phyloP scores from a whole-genome alignment of 2,329 filamentous ascomycete species.

The Neonectria hederae region DNA sequence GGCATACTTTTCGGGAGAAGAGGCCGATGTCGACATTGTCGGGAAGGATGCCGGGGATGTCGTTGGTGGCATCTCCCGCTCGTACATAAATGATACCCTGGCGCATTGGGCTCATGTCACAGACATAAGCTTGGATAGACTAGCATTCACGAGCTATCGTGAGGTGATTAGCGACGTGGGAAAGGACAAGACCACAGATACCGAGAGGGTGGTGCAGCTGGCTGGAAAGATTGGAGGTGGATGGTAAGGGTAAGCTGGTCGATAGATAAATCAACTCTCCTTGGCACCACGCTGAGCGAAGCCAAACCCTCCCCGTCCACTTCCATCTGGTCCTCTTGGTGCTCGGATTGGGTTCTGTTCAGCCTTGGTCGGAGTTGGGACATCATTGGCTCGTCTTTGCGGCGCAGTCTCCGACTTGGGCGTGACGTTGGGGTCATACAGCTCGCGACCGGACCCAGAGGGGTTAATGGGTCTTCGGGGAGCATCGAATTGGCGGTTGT shows the following conservation, averaged over 20 bases:
- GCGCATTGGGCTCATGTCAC: constrained; percentile 80
- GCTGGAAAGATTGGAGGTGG: constrained; percentile 92
- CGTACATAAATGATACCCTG: constrained; percentile 73
- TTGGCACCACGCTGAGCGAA: constrained; percentile 71
- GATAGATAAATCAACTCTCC: constrained; percentile 47
- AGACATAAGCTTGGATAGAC: constrained; percentile 73
- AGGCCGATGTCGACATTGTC: constrained; percentile 52
- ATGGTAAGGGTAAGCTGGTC: constrained; percentile 68
- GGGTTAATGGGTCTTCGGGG: constrained; percentile 39
- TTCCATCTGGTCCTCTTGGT: constrained; percentile 81
- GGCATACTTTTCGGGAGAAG: constrained; percentile 84
- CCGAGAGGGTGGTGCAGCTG: constrained; percentile 85
- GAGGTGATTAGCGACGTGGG: constrained; percentile 96
- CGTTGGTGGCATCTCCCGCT: constrained; percentile 73
- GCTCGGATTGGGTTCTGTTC: constrained; percentile 74
- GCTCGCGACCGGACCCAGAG: constrained; percentile 60
- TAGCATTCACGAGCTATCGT: constrained; percentile 88
- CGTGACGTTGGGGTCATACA: constrained; percentile 81
- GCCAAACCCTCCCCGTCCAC: constrained; percentile 80
- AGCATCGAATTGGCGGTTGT: constrained; percentile 44
- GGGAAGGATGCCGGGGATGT: constrained; percentile 49
- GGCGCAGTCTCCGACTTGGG: constrained; percentile 67
- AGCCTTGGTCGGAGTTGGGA: constrained; percentile 47
- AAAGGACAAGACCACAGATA: constrained; percentile 74
- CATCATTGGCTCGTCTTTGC: constrained; percentile 55